Evolutionary conservation across 257 asterid genomes (phyloP).

Genomic region (Nemophila menziesii): DNA sequence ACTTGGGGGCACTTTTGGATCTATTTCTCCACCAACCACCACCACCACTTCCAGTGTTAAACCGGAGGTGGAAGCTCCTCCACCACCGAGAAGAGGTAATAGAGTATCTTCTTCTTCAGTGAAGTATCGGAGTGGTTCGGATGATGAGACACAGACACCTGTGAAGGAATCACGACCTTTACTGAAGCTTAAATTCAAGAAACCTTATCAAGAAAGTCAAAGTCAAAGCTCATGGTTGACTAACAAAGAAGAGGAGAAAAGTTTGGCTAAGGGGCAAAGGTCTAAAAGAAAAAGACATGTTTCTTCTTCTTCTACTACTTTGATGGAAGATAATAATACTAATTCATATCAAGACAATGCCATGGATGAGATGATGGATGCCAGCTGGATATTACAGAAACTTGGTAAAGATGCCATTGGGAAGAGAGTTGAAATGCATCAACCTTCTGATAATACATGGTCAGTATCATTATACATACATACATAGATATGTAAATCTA

Average conservation of each 20-base stretch:
- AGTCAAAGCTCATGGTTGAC: conserved; percentile 33
- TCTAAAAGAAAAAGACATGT: conserved; percentile 80
- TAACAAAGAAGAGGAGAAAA: conserved; percentile 50
- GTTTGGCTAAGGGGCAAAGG: conserved; percentile 72
- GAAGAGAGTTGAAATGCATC: conserved; percentile 91
- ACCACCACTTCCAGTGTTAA: no score
- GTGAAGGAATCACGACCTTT: conserved; percentile 48
- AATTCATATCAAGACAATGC: conserved; percentile 41
- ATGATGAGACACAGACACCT: conserved; percentile 25
- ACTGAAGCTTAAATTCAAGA: conserved; percentile 69
- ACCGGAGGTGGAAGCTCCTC: conserved; percentile 27
- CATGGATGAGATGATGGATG: conserved; percentile 70
- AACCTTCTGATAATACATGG: conserved; percentile 73
- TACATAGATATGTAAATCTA: background rate
- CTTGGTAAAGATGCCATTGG: conserved; percentile 95
- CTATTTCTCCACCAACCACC: no score
- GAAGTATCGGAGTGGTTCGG: conserved; percentile 26
- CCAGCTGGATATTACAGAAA: conserved; percentile 88
- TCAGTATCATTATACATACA: conserved; percentile 18
- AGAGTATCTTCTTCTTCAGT: conserved; percentile 25
- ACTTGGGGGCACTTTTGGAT: conserved; percentile 5
- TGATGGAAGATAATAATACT: no score
- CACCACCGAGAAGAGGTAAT: conserved; percentile 28
- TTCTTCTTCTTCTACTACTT: no score
- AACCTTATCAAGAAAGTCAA: conserved; percentile 41